These are phyloP conservation scores for Gentiana dahurica DNA, from an alignment of 257 asterid genomes.

Conservation along the genomic window DNA sequence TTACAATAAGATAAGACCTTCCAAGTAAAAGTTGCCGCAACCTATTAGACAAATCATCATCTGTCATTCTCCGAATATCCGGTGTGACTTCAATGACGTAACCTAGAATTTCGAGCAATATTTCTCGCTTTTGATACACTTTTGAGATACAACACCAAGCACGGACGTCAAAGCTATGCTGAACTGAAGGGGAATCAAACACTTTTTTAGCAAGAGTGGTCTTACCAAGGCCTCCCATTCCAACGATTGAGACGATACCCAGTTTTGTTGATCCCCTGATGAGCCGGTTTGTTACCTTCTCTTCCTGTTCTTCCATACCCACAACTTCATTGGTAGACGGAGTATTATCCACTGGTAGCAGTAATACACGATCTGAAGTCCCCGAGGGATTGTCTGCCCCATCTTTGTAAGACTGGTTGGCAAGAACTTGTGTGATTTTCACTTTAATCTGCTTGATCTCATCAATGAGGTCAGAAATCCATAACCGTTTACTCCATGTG, in stretches of 20 bases:
- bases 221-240: neutral
- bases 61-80: no score
- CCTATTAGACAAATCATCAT: neutral
- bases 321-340: no score
- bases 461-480: no score
- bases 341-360: no score
- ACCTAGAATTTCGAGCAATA: neutral
- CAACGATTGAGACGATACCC: neutral
- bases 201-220: neutral
- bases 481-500: no score
- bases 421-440: no score
- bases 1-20: neutral
- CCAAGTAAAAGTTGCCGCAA: neutral
- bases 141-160: neutral
- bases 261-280: neutral
- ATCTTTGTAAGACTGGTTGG: no score
- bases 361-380: no score
- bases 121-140: neutral
- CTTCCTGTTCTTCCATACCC: no score
- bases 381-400: no score
- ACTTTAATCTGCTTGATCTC: no score
- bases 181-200: neutral
- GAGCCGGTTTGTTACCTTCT: no score
- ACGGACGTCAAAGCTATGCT: neutral
- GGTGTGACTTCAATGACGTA: accelerated